Conservation (phyloP, 495 filamentous ascomycete genomes). For the Aspergillus haitiensis region DNA sequence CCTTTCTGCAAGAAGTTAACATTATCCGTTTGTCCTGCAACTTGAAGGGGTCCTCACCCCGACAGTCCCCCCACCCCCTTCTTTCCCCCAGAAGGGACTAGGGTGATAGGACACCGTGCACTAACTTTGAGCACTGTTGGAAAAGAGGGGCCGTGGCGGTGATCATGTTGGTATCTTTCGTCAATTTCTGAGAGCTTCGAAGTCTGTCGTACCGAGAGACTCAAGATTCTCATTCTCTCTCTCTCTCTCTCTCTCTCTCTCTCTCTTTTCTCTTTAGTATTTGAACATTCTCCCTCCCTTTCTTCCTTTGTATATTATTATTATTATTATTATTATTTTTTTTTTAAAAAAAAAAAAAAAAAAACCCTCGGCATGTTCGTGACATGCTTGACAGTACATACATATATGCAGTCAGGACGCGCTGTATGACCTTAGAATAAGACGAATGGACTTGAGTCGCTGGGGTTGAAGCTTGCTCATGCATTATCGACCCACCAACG, state of each 20-base stretch:
- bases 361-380: constrained; percentile 6
- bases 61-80: not conserved
- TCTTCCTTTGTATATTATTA: no score
- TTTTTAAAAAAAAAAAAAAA: no score
- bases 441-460: not conserved
- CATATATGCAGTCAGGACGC: constrained; percentile 12
- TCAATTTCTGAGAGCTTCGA: not conserved
- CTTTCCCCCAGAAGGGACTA: not conserved
- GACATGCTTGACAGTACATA: constrained; percentile 18
- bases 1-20: constrained; percentile 19
- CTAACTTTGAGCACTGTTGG: constrained; percentile 1
- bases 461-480: constrained; percentile 5
- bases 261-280: not conserved
- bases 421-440: constrained; percentile 19
- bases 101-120: constrained; percentile 4
- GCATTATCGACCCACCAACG: not conserved
- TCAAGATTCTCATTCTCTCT: not conserved
- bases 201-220: not conserved
- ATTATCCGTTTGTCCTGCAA: constrained; percentile 16
- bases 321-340: not conserved
- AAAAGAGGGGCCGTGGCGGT: constrained; percentile 3
- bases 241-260: not conserved
- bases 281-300: not conserved
- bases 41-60: constrained; percentile 6
- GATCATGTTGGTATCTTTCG: not conserved